Evolutionary conservation across 164 flowering plant species (phyloP).

Genomic region (Tinospora cordifolia): DNA sequence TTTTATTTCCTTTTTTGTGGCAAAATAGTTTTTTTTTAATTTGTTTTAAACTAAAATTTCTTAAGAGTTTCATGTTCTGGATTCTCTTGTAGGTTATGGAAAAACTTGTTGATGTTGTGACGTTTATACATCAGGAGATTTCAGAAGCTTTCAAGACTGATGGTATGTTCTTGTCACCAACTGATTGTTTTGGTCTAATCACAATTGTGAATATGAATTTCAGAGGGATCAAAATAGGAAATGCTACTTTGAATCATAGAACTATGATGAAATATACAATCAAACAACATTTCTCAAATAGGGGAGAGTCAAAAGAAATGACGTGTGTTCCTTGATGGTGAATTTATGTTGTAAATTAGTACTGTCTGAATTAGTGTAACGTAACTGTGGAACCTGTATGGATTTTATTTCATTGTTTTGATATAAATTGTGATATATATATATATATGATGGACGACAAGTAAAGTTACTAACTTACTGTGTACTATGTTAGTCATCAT

Average conservation of each 20-base stretch:
- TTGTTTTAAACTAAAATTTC: too few relatives aligned
- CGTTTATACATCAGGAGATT: too few relatives aligned
- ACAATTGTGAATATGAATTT: too few relatives aligned
- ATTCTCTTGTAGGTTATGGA: slow-evolving; percentile 50
- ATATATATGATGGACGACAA: neutral
- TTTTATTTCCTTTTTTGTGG: too few relatives aligned
- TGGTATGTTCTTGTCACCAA: slow-evolving; percentile 25
- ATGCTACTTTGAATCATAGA: too few relatives aligned
- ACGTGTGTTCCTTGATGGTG: too few relatives aligned
- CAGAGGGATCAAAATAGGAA: too few relatives aligned
- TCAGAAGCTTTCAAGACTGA: slow-evolving; percentile 43
- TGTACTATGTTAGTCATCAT: neutral
- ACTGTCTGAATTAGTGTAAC: neutral
- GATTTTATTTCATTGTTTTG: neutral
- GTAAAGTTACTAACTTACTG: neutral
- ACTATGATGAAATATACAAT: too few relatives aligned
- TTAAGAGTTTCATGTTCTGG: neutral
- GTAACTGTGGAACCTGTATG: neutral
- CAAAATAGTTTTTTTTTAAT: too few relatives aligned
- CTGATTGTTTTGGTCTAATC: neutral
- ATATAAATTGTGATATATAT: neutral
- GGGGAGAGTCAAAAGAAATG: too few relatives aligned
- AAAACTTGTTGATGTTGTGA: too few relatives aligned
- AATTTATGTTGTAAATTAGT: neutral
- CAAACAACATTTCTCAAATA: too few relatives aligned